Evolutionary conservation across 441 rosid species (phyloP).

Genomic region (Eutrema salsugineum): DNA sequence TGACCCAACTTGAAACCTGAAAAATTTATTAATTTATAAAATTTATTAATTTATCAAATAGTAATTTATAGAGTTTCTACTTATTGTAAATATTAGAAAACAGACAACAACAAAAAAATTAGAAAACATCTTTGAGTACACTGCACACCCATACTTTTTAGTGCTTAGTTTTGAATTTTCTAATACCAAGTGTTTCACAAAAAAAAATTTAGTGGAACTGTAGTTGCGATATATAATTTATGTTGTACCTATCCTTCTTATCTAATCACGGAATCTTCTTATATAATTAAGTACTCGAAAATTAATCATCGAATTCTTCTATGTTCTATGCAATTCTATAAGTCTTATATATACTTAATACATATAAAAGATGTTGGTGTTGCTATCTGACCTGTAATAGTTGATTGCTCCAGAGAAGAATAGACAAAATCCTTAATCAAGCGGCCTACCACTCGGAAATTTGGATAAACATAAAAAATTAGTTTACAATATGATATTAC

Average conservation of each 20-base stretch:
- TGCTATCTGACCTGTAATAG: slow-evolving; percentile 27
- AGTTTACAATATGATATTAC: neutral
- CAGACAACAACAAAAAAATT: too few species aligned
- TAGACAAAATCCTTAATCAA: slow-evolving; percentile 6
- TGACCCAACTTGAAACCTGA: too few species aligned
- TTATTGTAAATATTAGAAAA: too few species aligned
- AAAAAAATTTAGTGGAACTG: neutral
- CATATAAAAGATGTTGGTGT: slow-evolving; percentile 1
- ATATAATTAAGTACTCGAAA: neutral
- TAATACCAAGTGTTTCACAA: neutral
- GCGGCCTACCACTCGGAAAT: slow-evolving; percentile 22
- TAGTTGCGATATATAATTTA: neutral
- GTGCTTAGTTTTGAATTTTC: neutral
- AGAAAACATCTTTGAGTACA: neutral
- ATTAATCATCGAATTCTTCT: neutral
- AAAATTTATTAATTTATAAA: too few species aligned
- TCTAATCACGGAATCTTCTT: neutral
- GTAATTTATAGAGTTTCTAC: too few species aligned
- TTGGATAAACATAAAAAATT: neutral
- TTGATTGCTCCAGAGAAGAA: slow-evolving; percentile 11
- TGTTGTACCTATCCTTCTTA: neutral
- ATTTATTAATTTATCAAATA: too few species aligned
- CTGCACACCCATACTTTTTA: neutral
- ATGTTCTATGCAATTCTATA: neutral
- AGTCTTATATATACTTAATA: neutral